A percentile compares a stretch with the other conserved stretches of the same genome.
These are phyloP conservation scores for Xylaria bambusicola DNA, from an alignment of 495 filamentous ascomycete genomes.

Conservation along the genomic window DNA sequence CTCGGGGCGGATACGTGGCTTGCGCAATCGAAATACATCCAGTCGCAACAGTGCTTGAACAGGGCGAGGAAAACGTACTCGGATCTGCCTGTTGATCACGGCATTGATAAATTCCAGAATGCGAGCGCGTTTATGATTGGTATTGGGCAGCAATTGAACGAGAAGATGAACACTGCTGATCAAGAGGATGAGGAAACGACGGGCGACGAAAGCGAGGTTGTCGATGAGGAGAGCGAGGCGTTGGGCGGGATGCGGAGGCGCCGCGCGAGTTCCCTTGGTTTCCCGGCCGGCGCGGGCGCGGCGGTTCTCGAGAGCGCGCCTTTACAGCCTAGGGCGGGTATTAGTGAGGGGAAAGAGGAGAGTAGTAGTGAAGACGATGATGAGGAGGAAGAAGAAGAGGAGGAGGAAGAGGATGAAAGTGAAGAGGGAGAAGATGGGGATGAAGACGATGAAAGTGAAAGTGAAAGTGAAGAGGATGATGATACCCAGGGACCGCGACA, in stretches of 20 bases:
- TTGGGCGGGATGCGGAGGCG: slow-evolving; percentile 43
- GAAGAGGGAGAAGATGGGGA: neutral
- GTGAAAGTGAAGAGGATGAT: neutral
- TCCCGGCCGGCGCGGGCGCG: slow-evolving; percentile 27
- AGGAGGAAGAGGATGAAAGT: neutral
- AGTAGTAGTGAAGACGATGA: slow-evolving; percentile 4
- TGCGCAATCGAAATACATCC: slow-evolving; percentile 64
- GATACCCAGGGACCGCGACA: neutral
- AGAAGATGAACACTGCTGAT: slow-evolving; percentile 44
- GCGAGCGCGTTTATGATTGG: slow-evolving; percentile 65
- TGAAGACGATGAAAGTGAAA: neutral
- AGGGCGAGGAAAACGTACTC: slow-evolving; percentile 71
- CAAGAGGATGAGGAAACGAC: slow-evolving; percentile 20
- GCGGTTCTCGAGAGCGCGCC: slow-evolving; percentile 51
- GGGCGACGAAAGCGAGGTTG: slow-evolving; percentile 37
- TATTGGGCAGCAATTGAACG: slow-evolving; percentile 60
- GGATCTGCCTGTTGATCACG: slow-evolving; percentile 56
- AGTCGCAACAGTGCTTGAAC: slow-evolving; percentile 71
- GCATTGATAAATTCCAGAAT: slow-evolving; percentile 54
- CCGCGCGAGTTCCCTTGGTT: slow-evolving; percentile 47
- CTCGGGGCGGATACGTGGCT: slow-evolving; percentile 84
- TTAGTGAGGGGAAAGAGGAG: slow-evolving; percentile 1
- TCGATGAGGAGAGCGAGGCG: slow-evolving; percentile 64
- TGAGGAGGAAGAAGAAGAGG: neutral
- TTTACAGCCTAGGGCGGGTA: slow-evolving; percentile 32